Base-by-base conservation (phyloP, 2,329 filamentous ascomycete genomes). In the Fusarium palustre region DNA sequence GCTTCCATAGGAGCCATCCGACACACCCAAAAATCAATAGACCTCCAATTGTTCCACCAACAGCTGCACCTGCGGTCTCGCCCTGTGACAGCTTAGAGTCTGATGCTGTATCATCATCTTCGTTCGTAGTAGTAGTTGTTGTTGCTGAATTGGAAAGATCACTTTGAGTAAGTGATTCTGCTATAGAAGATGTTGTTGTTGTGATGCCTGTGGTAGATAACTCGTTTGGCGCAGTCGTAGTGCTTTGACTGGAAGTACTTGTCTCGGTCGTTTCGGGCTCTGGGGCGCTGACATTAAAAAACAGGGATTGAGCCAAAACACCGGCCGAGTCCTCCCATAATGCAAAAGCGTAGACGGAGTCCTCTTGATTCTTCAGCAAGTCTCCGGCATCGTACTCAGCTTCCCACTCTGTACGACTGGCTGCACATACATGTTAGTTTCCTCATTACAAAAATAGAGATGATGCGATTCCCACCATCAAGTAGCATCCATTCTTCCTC, bases 81-180 rank as follows among this genome's bases (percentile, higher is more conserved):
- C 33, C 33, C 33, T 36, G 16, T 0, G 33, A 36, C 11, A 36
- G 16, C 16, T 9, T 3, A 0, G 33, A n/a, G 0, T 5, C 15
- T 1, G 16, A 18, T 18, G 33, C 3, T 11, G 16, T 16, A 5
- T 5, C 5, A 10, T 16, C 10, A 36, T 18, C 33, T 6, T 36
- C 33, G 9, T 3, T 5, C 8, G 9, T 8, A 18, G 9, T 8
- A 18, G 10, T 15, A 7, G 31, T 36, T 2, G 9, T 5, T 5
- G 16, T 36, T 10, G 0, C 7, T 5, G 33, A 18, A 0, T 3
- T n/a, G 2, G 33, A 36, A 5, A 7, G 33, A 5, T 18, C 4
- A 11, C 33, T 36, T 5, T 18, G 33, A 10, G 16, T 36, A 1
- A 10, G 5, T 1, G 16, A n/a, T n/a, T 36, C 16, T 18, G 33